Evolutionary conservation across 495 filamentous ascomycete genomes (phyloP).

Genomic region (Bacidia rubella): DNA sequence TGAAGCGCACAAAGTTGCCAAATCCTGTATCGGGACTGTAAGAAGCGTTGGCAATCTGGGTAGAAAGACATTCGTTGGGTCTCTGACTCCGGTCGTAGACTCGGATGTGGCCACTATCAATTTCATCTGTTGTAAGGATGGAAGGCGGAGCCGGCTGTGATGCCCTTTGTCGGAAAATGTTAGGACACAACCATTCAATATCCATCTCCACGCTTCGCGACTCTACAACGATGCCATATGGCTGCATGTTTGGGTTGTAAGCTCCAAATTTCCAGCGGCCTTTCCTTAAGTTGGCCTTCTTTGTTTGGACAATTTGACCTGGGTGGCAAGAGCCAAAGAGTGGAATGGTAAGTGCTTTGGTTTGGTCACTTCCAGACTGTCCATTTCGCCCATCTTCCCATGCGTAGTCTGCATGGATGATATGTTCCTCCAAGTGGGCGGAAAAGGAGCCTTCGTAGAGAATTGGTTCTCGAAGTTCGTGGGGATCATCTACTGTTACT

Average conservation of each 20-base stretch:
- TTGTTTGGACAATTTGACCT: conserved; percentile 37
- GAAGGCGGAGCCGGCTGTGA: conserved; percentile 2
- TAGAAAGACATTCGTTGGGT: conserved; percentile 7
- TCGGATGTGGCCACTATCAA: conserved; percentile 14
- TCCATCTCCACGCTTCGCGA: conserved; percentile 27
- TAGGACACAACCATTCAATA: conserved; percentile 39
- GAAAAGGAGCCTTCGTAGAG: conserved; percentile 8
- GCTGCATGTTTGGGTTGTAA: conserved; percentile 29
- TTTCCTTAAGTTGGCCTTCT: conserved; percentile 34
- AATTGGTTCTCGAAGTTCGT: conserved; percentile 23
- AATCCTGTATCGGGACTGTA: conserved; percentile 17
- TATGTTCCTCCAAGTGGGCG: conserved; percentile 2
- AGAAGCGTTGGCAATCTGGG: conserved; percentile 17
- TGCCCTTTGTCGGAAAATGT: conserved; percentile 21
- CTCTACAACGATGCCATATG: conserved; percentile 37
- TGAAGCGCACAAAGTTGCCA: conserved; percentile 39
- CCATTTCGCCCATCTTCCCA: neutral
- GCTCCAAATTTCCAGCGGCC: conserved; percentile 36
- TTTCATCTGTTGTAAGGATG: conserved; percentile 14
- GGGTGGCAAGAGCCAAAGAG: conserved; percentile 20
- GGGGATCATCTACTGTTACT: conserved; percentile 23
- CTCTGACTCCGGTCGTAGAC: conserved; percentile 17
- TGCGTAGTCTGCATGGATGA: neutral
- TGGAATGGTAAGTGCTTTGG: neutral
- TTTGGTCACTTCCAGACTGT: neutral